Evolutionary conservation across 106 monocot genomes (phyloP).

Genomic region (Allium fistulosum): DNA sequence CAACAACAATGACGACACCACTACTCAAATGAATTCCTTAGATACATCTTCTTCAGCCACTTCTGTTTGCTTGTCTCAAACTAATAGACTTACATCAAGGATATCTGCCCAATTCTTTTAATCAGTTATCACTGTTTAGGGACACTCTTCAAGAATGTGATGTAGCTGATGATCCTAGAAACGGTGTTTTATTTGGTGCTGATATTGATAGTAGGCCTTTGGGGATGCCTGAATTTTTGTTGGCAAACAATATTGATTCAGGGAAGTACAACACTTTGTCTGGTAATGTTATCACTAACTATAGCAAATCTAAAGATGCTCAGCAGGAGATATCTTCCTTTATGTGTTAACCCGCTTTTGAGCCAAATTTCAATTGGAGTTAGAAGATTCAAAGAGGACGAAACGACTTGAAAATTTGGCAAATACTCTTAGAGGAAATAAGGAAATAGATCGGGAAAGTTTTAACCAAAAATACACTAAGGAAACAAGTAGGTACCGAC

Average conservation of each 20-base stretch:
- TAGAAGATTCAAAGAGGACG: too few relatives aligned
- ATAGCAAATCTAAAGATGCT: conserved; percentile 49
- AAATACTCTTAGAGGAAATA: too few relatives aligned
- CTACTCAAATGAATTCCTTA: conserved; percentile 58
- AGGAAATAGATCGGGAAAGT: too few relatives aligned
- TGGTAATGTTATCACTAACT: conserved; percentile 36
- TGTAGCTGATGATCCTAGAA: conserved; percentile 38
- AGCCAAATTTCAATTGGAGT: too few relatives aligned
- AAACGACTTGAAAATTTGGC: too few relatives aligned
- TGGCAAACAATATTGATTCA: conserved; percentile 37
- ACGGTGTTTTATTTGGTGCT: conserved; percentile 64
- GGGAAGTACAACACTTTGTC: conserved; percentile 51
- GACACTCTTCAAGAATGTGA: conserved; percentile 36
- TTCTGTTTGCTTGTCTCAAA: conserved; percentile 61
- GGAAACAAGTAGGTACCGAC: too few relatives aligned
- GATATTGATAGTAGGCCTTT: conserved; percentile 44
- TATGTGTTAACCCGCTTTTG: not conserved
- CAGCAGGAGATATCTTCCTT: conserved; percentile 78
- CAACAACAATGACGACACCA: conserved; percentile 27
- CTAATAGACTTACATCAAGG: conserved; percentile 47
- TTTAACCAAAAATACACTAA: too few relatives aligned
- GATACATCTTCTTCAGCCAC: conserved; percentile 82
- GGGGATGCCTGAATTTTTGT: conserved; percentile 48
- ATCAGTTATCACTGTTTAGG: conserved; percentile 44
- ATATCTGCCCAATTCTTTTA: conserved; percentile 48